Evolutionary conservation across 139 green algal species (phyloP).

Genomic region (Chlamydomonas applanata): DNA sequence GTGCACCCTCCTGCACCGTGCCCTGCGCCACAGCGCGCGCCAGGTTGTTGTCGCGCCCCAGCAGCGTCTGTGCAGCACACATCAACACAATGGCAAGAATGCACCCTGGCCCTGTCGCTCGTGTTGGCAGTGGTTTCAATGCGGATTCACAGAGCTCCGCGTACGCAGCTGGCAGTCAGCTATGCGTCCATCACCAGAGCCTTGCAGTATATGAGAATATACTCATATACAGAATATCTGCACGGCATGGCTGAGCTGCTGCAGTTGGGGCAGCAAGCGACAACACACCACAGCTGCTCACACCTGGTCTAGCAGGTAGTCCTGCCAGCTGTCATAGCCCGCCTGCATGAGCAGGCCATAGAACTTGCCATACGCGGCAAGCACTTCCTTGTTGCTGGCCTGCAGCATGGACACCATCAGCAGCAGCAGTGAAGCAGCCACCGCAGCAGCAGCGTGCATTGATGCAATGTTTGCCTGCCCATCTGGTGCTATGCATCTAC

Average conservation of each 20-base stretch:
- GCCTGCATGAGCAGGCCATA: slow-evolving; percentile 45
- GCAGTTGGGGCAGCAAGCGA: no score
- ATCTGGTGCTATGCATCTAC: background rate
- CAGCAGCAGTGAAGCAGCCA: background rate
- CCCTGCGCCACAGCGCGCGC: slow-evolving; percentile 53
- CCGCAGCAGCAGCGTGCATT: background rate
- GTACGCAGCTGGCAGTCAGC: no score
- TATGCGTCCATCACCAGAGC: no score
- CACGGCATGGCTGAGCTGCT: background rate
- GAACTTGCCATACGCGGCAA: slow-evolving; percentile 43
- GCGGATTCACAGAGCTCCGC: background rate
- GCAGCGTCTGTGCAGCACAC: slow-evolving; percentile 28
- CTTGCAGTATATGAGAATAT: background rate
- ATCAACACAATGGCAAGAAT: background rate
- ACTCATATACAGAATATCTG: slow-evolving; percentile 3
- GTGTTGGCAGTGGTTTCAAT: background rate
- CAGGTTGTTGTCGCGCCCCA: slow-evolving; percentile 52
- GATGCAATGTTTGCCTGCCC: background rate
- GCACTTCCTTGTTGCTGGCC: slow-evolving; percentile 46
- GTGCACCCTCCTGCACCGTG: slow-evolving; percentile 29
- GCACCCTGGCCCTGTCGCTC: no score
- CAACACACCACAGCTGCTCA: no score
- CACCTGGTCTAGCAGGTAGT: slow-evolving; percentile 61
- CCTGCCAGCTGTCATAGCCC: slow-evolving; percentile 46
- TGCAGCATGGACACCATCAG: background rate